Conservation (phyloP, 371 early-diverging fungal genomes). For the Saksenaea vasiformis region DNA sequence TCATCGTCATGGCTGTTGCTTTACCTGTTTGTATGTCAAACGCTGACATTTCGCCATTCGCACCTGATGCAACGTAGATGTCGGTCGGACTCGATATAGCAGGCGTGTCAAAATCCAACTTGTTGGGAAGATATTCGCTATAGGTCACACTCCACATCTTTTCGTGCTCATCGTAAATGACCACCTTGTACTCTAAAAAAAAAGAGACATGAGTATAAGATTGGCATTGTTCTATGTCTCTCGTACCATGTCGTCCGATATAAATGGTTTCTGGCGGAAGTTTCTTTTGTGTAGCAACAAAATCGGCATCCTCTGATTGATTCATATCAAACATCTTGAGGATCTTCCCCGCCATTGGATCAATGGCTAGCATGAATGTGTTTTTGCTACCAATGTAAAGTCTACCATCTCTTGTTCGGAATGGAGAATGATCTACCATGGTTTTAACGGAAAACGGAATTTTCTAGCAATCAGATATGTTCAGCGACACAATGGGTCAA, state of each 20-base stretch:
- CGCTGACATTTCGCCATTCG: conserved; percentile 33
- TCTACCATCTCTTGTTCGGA: conserved; percentile 57
- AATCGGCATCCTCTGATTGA: conserved; percentile 20
- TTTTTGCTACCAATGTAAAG: conserved; percentile 71
- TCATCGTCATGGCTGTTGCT: too few relatives aligned
- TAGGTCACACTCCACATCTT: conserved; percentile 43
- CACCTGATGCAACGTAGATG: conserved; percentile 45
- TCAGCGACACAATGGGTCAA: too few relatives aligned
- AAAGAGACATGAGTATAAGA: background rate
- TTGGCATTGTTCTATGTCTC: background rate
- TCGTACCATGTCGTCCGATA: conserved; percentile 44
- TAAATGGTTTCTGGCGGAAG: conserved; percentile 38
- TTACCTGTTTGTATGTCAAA: conserved; percentile 34
- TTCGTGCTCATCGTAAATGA: conserved; percentile 25
- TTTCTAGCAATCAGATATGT: too few relatives aligned
- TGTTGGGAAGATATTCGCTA: conserved; percentile 49
- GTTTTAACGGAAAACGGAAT: conserved; percentile 73
- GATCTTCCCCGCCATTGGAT: conserved; percentile 69
- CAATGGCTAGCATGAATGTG: conserved; percentile 69
- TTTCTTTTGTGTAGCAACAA: conserved; percentile 23
- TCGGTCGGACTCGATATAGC: conserved; percentile 24
- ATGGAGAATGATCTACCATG: conserved; percentile 64
- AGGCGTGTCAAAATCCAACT: conserved; percentile 39
- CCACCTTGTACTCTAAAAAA: conserved; percentile 28
- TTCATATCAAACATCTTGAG: conserved; percentile 54